These are phyloP conservation scores for Secale cereale DNA, from an alignment of 176 grass and related monocot genomes.

Conservation along the genomic window DNA sequence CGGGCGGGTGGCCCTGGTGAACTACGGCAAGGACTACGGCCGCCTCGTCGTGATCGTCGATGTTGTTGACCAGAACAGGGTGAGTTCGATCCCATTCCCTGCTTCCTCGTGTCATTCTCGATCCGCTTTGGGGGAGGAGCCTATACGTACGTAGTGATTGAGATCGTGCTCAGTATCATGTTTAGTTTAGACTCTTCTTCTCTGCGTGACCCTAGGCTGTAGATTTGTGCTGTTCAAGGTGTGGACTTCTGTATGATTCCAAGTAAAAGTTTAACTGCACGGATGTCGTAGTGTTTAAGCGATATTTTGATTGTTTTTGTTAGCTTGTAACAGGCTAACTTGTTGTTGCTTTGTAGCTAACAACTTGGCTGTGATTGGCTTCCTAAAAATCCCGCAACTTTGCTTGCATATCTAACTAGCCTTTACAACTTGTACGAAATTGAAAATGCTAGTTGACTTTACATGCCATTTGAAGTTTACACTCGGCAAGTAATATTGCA, in stretches of 20 bases:
- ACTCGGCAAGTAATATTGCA: not conserved
- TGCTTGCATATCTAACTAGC: not conserved
- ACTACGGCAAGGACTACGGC: slow-evolving; percentile 91
- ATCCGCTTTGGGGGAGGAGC: not conserved
- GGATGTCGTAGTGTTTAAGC: not conserved
- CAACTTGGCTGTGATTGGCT: not conserved
- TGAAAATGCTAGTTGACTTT: not conserved
- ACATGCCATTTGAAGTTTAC: not conserved
- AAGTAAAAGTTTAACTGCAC: not conserved
- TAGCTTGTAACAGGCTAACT: not conserved
- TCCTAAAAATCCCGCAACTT: not conserved
- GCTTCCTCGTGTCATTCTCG: not conserved
- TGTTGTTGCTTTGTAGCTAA: not conserved
- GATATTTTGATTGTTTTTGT: not conserved
- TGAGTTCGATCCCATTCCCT: slow-evolving; percentile 8
- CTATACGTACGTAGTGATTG: too few relatives aligned
- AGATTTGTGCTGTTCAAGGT: not conserved
- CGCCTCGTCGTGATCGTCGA: slow-evolving; percentile 89
- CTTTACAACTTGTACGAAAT: not conserved
- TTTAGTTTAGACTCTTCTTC: not conserved
- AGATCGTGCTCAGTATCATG: not conserved
- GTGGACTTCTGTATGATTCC: not conserved
- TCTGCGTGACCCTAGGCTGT: not conserved
- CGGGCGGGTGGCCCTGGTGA: slow-evolving; percentile 76
- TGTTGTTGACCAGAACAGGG: slow-evolving; percentile 77